Base-by-base conservation (phyloP, 176 grass and related monocot genomes). In the Olyra latifolia region DNA sequence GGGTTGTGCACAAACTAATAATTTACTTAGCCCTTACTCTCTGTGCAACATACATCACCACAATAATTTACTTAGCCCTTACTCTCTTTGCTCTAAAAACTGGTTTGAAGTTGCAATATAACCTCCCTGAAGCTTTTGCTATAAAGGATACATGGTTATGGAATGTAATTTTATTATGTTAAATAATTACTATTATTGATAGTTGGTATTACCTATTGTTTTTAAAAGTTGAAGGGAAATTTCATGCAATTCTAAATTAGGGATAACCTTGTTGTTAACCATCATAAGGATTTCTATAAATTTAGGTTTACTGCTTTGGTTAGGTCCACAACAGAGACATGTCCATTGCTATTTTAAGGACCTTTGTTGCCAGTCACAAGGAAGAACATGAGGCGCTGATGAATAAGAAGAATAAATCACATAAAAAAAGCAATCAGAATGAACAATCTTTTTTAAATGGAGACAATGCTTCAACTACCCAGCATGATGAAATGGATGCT, bases 261-360 rank as follows among this genome's bases (percentile, higher is more conserved):
- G 29, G 63, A 43, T 62, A 22, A 10, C 24, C 20, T 57, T n/a
- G 2, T 13, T n/a, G 46, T 42, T 69, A 62, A 42, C 13, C 32
- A 44, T 49, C 9, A n/a, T 74, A 46, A 6, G 2, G 16, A 48
- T 78, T 43, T 64, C 12, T 66, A 23, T 14, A 62, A 61, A 29
- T n/a, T 87, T 7, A 62, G 63, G 6, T 66, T 75, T 62, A 29
- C 35, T 63, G 49, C 20, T 71, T 87, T 87, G 27, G 74, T 84
- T 91, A 99, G 96, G 90, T 99, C 48, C 88, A 99, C 87, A 99
- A 99, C 55, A 89, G 96, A 85, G 96, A 99, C 47, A 99, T 99
- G 88, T 99, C 93, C 52, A 89, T 99, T 86, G 92, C 92, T 67
- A 72, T 99, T 78, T 82, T 99, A 81, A 93, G 96, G 84, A 86